phyloP scores from a whole-genome alignment of 2,329 filamentous ascomycete genomes.

The Pseudogymnoascus sp. region DNA sequence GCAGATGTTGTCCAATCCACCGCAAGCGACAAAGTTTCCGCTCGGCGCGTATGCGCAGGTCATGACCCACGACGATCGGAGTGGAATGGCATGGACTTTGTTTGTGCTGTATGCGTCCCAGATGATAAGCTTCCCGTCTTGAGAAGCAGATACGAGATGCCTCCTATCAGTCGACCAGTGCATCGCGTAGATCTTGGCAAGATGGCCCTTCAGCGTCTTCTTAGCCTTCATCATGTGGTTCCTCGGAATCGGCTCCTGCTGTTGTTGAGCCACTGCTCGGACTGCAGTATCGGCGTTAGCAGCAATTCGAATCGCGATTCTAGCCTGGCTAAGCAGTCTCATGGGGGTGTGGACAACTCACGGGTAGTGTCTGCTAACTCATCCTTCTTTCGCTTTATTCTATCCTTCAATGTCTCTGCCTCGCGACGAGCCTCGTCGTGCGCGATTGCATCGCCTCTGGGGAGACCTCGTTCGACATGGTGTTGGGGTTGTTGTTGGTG shows the following conservation, averaged over 20 bases:
- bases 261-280: constrained; percentile 83
- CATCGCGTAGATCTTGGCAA: constrained; percentile 99
- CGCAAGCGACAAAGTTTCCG: constrained; percentile 96
- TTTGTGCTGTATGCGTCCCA: constrained; percentile 99
- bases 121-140: constrained; percentile 98
- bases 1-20: constrained; percentile 98
- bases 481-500: constrained; percentile 15
- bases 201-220: constrained; percentile 91
- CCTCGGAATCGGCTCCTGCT: constrained; percentile 85
- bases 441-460: constrained; percentile 84
- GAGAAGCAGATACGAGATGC: constrained; percentile 94
- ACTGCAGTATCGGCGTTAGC: constrained; percentile 47
- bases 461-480: constrained; percentile 52
- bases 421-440: constrained; percentile 92
- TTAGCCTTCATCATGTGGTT: constrained; percentile 95
- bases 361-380: constrained; percentile 95
- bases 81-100: constrained; percentile 96
- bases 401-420: constrained; percentile 94
- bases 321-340: neutral
- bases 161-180: constrained; percentile 98
- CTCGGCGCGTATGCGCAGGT: constrained; percentile 98
- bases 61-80: constrained; percentile 99
- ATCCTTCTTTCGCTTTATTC: constrained; percentile 99
- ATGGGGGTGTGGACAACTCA: constrained; percentile 47
- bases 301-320: neutral